A percentile compares a stretch with the other conserved stretches of the same genome.
Evolutionary conservation across 2,329 filamentous ascomycete species (phyloP).

Genomic region (Aureobasidium sp.): DNA sequence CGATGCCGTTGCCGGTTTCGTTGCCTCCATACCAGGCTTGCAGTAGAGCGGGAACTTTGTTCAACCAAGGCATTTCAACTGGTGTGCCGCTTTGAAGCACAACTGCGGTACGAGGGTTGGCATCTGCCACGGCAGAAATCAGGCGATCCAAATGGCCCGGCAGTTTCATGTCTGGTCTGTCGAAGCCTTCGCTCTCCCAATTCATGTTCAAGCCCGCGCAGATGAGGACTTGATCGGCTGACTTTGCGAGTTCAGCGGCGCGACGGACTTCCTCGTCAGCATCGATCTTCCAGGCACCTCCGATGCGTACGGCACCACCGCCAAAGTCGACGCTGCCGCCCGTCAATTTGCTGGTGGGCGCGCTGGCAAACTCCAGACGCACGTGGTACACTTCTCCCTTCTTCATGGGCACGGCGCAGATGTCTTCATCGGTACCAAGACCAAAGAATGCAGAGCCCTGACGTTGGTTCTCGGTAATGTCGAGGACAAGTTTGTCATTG

Average conservation of each 20-base stretch:
- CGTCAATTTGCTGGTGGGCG: slow-evolving; percentile 58
- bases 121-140: slow-evolving; percentile 57
- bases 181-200: slow-evolving; percentile 67
- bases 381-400: slow-evolving; percentile 54
- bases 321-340: slow-evolving; percentile 59
- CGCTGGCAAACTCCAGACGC: slow-evolving; percentile 54
- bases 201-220: slow-evolving; percentile 71
- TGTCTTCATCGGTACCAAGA: slow-evolving; percentile 56
- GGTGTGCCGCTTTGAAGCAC: slow-evolving; percentile 74
- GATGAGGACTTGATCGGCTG: slow-evolving; percentile 69
- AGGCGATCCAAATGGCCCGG: slow-evolving; percentile 57
- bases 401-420: slow-evolving; percentile 50
- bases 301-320: slow-evolving; percentile 56
- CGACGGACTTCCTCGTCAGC: slow-evolving; percentile 59
- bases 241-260: slow-evolving; percentile 60
- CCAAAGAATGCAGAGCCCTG: slow-evolving; percentile 61
- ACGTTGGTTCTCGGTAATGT: slow-evolving; percentile 53
- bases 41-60: slow-evolving; percentile 57
- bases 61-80: slow-evolving; percentile 63
- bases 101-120: slow-evolving; percentile 63
- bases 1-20: slow-evolving; percentile 74
- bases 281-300: slow-evolving; percentile 48
- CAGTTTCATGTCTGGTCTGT: slow-evolving; percentile 54
- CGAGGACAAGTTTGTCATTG: slow-evolving; percentile 53
- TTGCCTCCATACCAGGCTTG: slow-evolving; percentile 85